Conservation (phyloP, 2,329 filamentous ascomycete species). For the Cryphonectria parasitica region DNA sequence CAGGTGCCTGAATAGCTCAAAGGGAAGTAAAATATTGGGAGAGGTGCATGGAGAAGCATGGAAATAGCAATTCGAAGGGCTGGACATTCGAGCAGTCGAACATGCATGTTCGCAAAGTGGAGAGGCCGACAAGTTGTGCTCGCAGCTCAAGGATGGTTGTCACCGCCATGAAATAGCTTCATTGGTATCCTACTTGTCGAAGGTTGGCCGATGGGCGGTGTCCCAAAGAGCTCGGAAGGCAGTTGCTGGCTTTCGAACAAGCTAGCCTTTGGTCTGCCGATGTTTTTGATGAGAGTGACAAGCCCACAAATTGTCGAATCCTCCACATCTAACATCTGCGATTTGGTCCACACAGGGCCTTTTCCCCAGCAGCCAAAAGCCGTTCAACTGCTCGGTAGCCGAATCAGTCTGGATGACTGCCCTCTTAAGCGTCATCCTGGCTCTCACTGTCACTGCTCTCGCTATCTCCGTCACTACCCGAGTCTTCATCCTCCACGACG, state of each 20-base stretch:
- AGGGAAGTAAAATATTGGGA: neutral
- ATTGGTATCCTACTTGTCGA: neutral
- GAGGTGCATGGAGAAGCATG: neutral
- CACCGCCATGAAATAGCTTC: neutral
- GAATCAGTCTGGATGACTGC: neutral
- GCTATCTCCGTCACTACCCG: conserved; percentile 28
- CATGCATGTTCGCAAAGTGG: neutral
- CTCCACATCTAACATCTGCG: neutral
- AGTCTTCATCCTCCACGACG: conserved; percentile 29
- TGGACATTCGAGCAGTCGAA: neutral
- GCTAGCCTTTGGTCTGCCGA: neutral
- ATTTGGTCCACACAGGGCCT: neutral
- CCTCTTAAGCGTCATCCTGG: conserved; percentile 29
- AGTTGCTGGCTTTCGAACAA: neutral
- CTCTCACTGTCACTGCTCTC: conserved; percentile 31
- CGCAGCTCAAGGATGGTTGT: neutral
- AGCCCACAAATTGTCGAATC: neutral
- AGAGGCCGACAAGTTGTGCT: neutral
- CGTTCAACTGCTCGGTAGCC: neutral
- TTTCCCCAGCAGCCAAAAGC: neutral
- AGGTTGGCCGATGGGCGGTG: neutral
- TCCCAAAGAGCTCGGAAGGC: neutral
- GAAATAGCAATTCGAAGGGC: neutral
- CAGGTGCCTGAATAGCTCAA: neutral
- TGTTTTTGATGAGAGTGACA: neutral